Base-by-base conservation (phyloP, 31 red algal species). In the Odonthalia washingtoniensis region DNA sequence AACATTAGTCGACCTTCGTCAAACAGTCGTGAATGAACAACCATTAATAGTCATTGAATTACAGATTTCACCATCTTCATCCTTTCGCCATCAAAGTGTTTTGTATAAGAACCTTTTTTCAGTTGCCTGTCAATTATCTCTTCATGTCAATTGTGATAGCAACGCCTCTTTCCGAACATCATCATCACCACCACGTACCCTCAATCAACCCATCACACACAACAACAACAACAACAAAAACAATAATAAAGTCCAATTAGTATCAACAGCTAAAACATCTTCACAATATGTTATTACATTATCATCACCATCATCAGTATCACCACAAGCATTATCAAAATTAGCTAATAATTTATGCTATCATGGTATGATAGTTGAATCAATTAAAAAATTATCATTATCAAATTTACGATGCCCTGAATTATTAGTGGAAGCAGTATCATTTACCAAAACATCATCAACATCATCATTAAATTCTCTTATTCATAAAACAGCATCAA, bases 11-110 rank as follows among this genome's bases (percentile, higher is more conserved):
- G 89, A 91, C 64, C 46, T 91, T 39, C 81, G 81, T 18, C 89
- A 91, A 38, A 85, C 89, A 35, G 89, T 91, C 53, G 81, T 91
- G 26, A 80, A 85, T 39, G 65, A 75, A 40, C 72, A 74, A 30
- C 67, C 85, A 52, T 79, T 74, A 2, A 80, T 91, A 41, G 80
- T 74, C 49, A 70, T 91, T 30, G 89, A 91, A 40, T 36, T 90
- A 26, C 36, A 82, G 40, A 31, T 90, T 33, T 40, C 57, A 9
- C 73, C 70, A 39, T 79, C 42, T 38, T 69, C 81, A 14, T 41
- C 28, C 5, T 27, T n/a, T n/a, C 30, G 14, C 39, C 57, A 74
- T 38, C 46, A 88, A 49, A 40, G 60, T 3, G 28, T 72, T 3
- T 33, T 91, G 5, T 84, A 85, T 40, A 82, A 80, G 18, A 60